Percentiles rank a stretch among this genome's conserved stretches.
phyloP scores from a whole-genome alignment of 495 filamentous ascomycete genomes.

The Neurospora tetraspora region DNA sequence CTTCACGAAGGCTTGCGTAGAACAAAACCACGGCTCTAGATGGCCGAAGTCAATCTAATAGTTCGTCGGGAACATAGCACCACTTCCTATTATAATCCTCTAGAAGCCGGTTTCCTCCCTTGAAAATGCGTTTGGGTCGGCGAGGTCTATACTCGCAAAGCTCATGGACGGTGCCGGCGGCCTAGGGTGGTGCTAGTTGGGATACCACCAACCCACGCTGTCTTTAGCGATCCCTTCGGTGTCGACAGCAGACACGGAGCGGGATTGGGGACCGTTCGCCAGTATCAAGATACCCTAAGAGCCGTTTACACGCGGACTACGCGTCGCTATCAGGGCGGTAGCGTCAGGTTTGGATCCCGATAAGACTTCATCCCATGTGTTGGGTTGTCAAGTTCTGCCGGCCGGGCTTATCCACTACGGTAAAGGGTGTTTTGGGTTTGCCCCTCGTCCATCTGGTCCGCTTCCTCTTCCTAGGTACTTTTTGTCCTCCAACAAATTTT shows the following conservation, averaged over 20 bases:
- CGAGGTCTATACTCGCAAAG: too few species aligned
- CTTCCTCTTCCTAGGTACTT: background rate
- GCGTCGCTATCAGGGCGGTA: background rate
- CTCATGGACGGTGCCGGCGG: background rate
- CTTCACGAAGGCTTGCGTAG: too few species aligned
- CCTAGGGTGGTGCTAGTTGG: background rate
- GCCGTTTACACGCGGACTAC: background rate
- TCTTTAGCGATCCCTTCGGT: background rate
- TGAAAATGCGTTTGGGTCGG: too few species aligned
- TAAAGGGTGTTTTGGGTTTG: background rate
- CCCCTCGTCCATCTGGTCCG: background rate
- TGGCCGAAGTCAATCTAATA: too few species aligned
- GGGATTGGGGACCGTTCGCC: too few species aligned
- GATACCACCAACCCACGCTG: background rate
- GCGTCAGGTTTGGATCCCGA: background rate
- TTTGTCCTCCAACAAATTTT: background rate
- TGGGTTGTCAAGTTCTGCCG: background rate
- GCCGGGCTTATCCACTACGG: background rate
- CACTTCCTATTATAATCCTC: too few species aligned
- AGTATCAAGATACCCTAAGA: background rate
- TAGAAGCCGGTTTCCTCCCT: too few species aligned
- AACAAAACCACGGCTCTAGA: too few species aligned
- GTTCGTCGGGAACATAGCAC: too few species aligned
- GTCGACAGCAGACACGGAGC: background rate
- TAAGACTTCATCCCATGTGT: background rate